Evolutionary conservation across 2,329 filamentous ascomycete genomes (phyloP), one percentile per base, ranked within the genome.

Genomic region (Aspergillus pseudonomiae): DNA sequence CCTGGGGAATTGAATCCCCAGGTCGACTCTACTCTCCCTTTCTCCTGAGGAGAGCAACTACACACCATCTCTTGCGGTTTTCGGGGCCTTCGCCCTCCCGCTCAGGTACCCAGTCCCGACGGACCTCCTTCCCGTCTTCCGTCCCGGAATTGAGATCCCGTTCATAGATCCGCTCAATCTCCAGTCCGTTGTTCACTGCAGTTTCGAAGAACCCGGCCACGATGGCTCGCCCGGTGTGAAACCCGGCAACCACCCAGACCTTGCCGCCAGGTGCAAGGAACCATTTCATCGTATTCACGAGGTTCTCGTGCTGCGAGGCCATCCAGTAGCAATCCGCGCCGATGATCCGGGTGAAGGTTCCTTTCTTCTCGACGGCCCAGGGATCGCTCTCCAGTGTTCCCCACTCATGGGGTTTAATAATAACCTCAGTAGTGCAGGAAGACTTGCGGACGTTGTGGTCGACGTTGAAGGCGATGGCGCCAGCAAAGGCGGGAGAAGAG

Each of bases 241-340:
- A 88, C 0, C 85, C 85, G 2, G 84, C 83, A 46, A 87, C 81
- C 3, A 85, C 81, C 68, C 84, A 81, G n/a, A 86, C 68, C 24
- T 68, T 70, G 0, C 77, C 71, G 6, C 61, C 63, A 0, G 70
- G 68, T 5, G 82, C 79, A 21, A 88, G 79, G 68, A 88, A 87
- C 73, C 85, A 84, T 6, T 82, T 73, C 80, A 88, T 84, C 1
- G 85, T 86, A 16, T 73, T 76, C 12, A 80, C 82, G 19, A 89
- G 80, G 65, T 85, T 86, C 55, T 80, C 78, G 69, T 89, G 86
- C 74, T 88, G 82, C 26, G 75, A 75, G 0, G 76, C 78, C 82
- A 88, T 86, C 86, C 86, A 89, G 63, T 85, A 81, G 74, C 86
- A 88, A 69, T 89, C 87, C 58, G 86, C 86, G 1, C 85, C 84